Evolutionary conservation across 805 yeast genomes (phyloP), one percentile per base, ranked within the genome.

Genomic region (Metschnikowia matae): DNA sequence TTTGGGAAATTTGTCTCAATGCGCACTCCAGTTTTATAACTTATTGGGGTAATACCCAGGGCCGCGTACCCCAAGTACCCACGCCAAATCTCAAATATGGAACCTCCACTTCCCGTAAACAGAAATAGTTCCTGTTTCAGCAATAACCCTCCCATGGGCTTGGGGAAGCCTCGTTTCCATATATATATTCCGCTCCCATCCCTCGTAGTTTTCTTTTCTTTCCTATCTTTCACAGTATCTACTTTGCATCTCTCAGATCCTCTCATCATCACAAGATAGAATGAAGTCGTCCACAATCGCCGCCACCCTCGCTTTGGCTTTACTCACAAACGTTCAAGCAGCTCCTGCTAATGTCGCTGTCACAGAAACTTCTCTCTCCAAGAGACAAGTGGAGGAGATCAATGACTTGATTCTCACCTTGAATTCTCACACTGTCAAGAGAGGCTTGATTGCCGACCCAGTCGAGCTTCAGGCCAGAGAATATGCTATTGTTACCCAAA

Each of bases 401-500:
- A 62, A 62, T 49, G 60, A 59, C 47, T 62, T 65, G 44, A 60
- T 71, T 54, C 63, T 61, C 23, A 49, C 53, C 35, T 58, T 73
- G 54, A 52, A 71, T 41, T 58, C 58, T 13, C 64, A 57, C 59
- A 57, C 58, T 14, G 62, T 57, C 43, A 70, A 70, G 56, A 69
- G 75, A 64, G 62, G 61, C 43, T 44, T 29, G 44, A 54, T 45
- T 37, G 53, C 46, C 17, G 61, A 55, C 32, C 49, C 54, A 0
- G 52, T 48, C 6, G 71, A 70, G 49, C 53, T 70, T 11, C 60
- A 61, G 17, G 61, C 62, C 38, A 73, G 78, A 69, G 77, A 70
- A 49, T 61, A 61, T 49, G 66, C 67, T 44, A 71, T 70, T 55
- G 74, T 73, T 35, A 73, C 78, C 36, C 69, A 70, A 52, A 63